A percentile compares a stretch with the other conserved stretches of the same genome.
phyloP scores from a whole-genome alignment of 1,284 basidiomycete species.

The Marasmius oreades region DNA sequence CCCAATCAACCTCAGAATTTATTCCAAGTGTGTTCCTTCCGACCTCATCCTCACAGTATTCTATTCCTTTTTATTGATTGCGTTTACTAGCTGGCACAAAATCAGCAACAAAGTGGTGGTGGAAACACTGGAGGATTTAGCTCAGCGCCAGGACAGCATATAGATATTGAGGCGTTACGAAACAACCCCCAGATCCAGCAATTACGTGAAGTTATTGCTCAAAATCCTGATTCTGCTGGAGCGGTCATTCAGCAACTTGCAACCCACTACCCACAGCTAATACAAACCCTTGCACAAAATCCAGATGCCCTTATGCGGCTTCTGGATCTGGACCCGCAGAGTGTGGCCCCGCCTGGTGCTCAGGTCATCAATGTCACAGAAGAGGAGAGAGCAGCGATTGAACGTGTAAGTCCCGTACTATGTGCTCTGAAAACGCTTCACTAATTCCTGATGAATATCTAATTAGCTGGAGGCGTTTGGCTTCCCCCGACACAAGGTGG shows the following conservation, averaged over 20 bases:
- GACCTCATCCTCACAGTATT: not conserved
- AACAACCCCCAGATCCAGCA: conserved; percentile 64
- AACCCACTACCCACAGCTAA: conserved; percentile 69
- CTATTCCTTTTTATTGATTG: conserved; percentile 2
- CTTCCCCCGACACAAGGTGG: conserved; percentile 72
- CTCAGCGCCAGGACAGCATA: conserved; percentile 31
- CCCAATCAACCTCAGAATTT: conserved; percentile 60
- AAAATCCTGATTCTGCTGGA: conserved; percentile 80
- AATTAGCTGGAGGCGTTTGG: conserved; percentile 79
- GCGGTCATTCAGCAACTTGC: conserved; percentile 83
- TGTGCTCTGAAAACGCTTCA: conserved; percentile 1
- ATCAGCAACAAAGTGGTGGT: conserved; percentile 51
- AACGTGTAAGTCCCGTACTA: conserved; percentile 55
- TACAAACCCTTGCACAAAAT: conserved; percentile 60
- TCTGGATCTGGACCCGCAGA: conserved; percentile 48
- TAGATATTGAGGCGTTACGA: conserved; percentile 53
- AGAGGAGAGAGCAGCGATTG: conserved; percentile 85
- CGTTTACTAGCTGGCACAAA: conserved; percentile 59
- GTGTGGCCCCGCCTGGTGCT: conserved; percentile 52
- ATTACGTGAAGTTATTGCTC: conserved; percentile 64
- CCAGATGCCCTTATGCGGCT: conserved; percentile 70
- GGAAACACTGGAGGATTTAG: conserved; percentile 30
- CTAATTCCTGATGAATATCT: conserved; percentile 15
- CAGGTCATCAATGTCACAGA: conserved; percentile 77
- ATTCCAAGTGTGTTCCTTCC: conserved; percentile 54